Base-by-base conservation (phyloP, 768 basidiomycete species). In the Termitomyces sp. region DNA sequence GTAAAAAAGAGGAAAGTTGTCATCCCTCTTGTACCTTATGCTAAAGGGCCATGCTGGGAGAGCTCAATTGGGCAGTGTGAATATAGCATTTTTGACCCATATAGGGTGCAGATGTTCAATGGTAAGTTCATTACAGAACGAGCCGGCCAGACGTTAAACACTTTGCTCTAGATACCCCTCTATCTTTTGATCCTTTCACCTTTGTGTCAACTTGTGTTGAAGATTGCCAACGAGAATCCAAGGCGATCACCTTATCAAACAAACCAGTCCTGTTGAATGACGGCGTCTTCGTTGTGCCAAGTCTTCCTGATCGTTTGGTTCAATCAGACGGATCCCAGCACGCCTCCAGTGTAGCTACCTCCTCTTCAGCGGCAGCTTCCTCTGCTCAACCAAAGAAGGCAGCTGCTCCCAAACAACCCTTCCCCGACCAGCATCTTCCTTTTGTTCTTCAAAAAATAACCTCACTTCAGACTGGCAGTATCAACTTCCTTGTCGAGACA, bases 11-110 rank as follows among this genome's bases (percentile, higher is more conserved):
- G 90, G 64, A 89, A 88, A 62, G 82, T 87, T 16, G 86, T 93
- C 27, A 77, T 88, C 4, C 90, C 88, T 2, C 80, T 98, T 14
- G 82, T 93, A 4, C 88, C 93, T 16, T 92, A 88, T 63, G 77
- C 80, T 20, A 93, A 87, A 69, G 95, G 95, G 3, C 93, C 95
- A 30, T 81, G 81, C 57, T 95, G 88, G 86, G 94, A 96, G 69
- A 70, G 76, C 1, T 70, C 69, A 12, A 76, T 95, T 58, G 89
- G 90, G 2, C 72, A 80, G 20, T 87, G 87, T 66, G 78, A 82
- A 43, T 84, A 86, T 59, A 85, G 87, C 45, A 81, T 87, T 6
- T 88, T 96, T 70, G 82, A 82, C 30, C 74, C 79, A 26, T 95
- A 93, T 66, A 79, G 82, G 47, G 87, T 96, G 62, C 89, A 89